phyloP scores from a whole-genome alignment of 1,284 basidiomycete genomes.

The Ceratobasidium papillatum region DNA sequence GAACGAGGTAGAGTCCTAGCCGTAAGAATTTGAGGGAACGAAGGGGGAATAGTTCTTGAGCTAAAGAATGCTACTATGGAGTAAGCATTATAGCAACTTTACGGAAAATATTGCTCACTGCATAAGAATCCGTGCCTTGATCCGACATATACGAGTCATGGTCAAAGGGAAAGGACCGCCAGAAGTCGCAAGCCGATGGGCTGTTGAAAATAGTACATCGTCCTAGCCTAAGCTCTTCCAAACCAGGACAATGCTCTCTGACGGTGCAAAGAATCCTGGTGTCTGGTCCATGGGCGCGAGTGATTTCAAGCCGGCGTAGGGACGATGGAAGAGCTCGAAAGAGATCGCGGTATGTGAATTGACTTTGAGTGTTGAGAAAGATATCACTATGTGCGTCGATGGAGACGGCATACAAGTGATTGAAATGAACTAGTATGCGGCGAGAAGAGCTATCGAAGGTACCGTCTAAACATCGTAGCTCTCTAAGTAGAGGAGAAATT shows the following conservation, averaged over 20 bases:
- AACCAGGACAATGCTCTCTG: slow-evolving; percentile 8
- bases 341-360: slow-evolving; percentile 2
- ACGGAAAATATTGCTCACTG: too few relatives aligned
- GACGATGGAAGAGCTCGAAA: neutral
- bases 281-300: slow-evolving; percentile 25
- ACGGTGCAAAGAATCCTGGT: neutral
- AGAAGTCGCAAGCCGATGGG: slow-evolving; percentile 9
- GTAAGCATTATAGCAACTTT: too few relatives aligned
- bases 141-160: neutral
- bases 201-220: slow-evolving; percentile 19
- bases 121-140: neutral
- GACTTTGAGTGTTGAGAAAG: neutral
- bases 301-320: slow-evolving; percentile 2
- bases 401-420: neutral
- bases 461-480: neutral
- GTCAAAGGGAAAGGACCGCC: neutral
- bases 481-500: neutral
- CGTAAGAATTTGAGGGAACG: too few relatives aligned
- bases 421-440: neutral
- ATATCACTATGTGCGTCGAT: slow-evolving; percentile 20
- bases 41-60: too few relatives aligned
- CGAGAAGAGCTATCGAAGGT: neutral
- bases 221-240: slow-evolving; percentile 14
- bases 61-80: too few relatives aligned
- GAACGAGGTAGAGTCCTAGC: too few relatives aligned